Evolutionary conservation across 2,329 filamentous ascomycete genomes (phyloP).

Genomic region (Colletotrichum echinochloae): DNA sequence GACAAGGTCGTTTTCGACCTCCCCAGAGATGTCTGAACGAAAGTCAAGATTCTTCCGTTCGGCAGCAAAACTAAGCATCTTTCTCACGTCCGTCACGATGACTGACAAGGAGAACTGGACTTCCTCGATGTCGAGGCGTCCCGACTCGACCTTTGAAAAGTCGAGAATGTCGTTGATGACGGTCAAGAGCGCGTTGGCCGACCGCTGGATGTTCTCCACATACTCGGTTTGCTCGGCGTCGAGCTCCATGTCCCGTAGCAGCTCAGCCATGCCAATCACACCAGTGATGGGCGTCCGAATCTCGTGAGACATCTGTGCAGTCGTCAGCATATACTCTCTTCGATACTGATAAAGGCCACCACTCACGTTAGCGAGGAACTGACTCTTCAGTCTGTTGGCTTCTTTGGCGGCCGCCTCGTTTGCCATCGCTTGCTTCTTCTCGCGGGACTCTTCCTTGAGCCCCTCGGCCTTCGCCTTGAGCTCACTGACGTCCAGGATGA

Average conservation of each 20-base stretch:
- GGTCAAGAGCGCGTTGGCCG: constrained; percentile 83
- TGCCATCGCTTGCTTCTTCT: constrained; percentile 77
- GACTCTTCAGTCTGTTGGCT: constrained; percentile 82
- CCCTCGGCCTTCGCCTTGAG: constrained; percentile 73
- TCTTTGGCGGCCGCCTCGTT: constrained; percentile 85
- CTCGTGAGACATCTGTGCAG: constrained; percentile 77
- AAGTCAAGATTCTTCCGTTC: constrained; percentile 83
- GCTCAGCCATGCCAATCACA: constrained; percentile 83
- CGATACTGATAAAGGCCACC: neutral
- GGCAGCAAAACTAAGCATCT: constrained; percentile 89
- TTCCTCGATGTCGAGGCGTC: constrained; percentile 81
- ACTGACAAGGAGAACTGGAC: constrained; percentile 82
- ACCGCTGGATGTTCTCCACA: constrained; percentile 82
- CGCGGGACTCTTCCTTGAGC: constrained; percentile 72
- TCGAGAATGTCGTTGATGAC: constrained; percentile 94
- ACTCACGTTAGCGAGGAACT: constrained; percentile 76
- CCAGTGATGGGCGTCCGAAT: constrained; percentile 84
- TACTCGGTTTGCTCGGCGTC: constrained; percentile 79
- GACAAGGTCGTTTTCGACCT: constrained; percentile 75
- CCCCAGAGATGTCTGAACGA: constrained; percentile 70
- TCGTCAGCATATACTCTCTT: neutral
- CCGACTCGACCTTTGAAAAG: constrained; percentile 88
- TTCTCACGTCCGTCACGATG: constrained; percentile 82
- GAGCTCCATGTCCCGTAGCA: constrained; percentile 76
- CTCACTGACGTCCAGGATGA: constrained; percentile 85